A percentile compares a stretch with the other conserved stretches of the same genome.
Conservation (phyloP, 2,329 filamentous ascomycete genomes). For the Fusarium pseudonygamai region DNA sequence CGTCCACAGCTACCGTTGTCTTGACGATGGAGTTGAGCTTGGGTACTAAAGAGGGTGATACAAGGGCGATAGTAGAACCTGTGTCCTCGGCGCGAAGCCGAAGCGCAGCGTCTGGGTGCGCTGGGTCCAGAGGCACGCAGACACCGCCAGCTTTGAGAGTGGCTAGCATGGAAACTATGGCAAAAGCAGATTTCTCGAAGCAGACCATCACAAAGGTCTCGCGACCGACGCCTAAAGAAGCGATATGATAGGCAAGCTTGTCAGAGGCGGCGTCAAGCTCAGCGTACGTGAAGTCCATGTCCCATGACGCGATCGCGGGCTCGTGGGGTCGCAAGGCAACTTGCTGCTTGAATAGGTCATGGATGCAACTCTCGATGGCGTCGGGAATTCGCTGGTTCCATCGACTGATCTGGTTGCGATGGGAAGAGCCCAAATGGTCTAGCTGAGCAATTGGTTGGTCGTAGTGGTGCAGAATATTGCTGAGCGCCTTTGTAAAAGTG, state of each 20-base stretch:
- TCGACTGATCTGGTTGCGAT: not conserved
- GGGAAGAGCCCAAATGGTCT: constrained; percentile 7
- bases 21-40: constrained; percentile 12
- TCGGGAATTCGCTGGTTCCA: constrained; percentile 22
- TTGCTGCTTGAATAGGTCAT: constrained; percentile 24
- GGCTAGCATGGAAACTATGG: constrained; percentile 29
- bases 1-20: constrained; percentile 15
- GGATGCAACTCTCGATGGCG: constrained; percentile 19
- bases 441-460: constrained; percentile 16
- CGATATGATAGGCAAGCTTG: constrained; percentile 16
- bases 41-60: not conserved
- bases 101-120: constrained; percentile 33
- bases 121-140: constrained; percentile 24
- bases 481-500: constrained; percentile 26
- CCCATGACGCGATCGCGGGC: constrained; percentile 34
- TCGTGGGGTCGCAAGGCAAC: not conserved
- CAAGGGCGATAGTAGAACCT: constrained; percentile 16
- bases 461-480: constrained; percentile 27
- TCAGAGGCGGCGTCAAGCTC: constrained; percentile 28
- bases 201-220: constrained; percentile 22
- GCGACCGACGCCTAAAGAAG: not conserved
- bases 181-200: constrained; percentile 29
- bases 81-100: constrained; percentile 24
- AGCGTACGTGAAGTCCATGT: constrained; percentile 22
- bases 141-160: constrained; percentile 31